Conservation (phyloP, 805 yeast genomes). For the Yarrowia sp. region DNA sequence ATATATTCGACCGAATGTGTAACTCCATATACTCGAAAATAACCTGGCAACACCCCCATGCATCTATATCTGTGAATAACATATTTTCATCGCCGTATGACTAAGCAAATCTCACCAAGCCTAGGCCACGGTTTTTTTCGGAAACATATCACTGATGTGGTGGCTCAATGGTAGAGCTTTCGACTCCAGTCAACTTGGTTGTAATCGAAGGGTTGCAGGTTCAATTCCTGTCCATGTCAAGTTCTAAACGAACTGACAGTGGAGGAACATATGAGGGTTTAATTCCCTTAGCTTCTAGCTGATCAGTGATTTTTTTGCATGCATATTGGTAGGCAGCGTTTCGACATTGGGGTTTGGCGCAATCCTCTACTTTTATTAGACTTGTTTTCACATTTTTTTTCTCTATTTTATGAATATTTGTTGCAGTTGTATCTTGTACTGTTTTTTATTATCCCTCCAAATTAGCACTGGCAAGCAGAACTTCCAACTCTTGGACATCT, state of each 20-base stretch:
- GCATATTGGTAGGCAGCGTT: no score
- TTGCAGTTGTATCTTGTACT: no score
- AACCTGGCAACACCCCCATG: no score
- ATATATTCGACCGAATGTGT: no score
- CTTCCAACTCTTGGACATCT: neutral
- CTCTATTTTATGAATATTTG: no score
- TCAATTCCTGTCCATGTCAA: conserved; percentile 77
- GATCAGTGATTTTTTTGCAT: conserved; percentile 8
- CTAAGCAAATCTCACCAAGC: neutral
- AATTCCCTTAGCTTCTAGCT: no score
- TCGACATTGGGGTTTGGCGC: no score
- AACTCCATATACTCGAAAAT: no score
- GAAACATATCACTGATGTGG: conserved; percentile 35
- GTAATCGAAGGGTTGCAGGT: conserved; percentile 74
- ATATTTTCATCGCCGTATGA: neutral
- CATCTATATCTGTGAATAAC: no score
- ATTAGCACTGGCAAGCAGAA: neutral
- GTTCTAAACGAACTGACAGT: conserved; percentile 1
- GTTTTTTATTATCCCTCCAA: neutral
- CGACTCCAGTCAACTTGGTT: conserved; percentile 54
- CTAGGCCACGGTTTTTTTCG: neutral
- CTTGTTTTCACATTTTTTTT: neutral
- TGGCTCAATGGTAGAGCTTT: conserved; percentile 80
- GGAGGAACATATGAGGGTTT: no score
- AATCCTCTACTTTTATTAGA: no score